Evolutionary conservation across 1,139 yeast genomes (phyloP).

Genomic region (Candida neerlandica): DNA sequence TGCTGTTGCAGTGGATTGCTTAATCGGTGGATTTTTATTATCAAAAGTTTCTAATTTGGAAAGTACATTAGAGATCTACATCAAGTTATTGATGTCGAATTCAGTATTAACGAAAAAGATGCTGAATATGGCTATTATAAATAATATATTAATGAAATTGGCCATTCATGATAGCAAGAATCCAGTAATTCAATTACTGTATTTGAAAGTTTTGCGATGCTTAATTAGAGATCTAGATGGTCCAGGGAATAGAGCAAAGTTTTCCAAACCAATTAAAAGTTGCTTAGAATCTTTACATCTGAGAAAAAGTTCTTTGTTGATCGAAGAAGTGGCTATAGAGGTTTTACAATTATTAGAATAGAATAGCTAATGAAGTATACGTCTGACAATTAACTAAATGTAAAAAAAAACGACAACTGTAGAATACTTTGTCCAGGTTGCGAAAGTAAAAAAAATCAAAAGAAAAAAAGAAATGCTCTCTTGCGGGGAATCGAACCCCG

Average conservation of each 20-base stretch:
- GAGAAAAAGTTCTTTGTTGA: conserved; percentile 35
- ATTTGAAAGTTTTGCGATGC: conserved; percentile 35
- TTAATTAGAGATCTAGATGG: conserved; percentile 19
- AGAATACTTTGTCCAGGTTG: background rate
- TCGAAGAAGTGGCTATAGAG: conserved; percentile 38
- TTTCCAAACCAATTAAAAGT: conserved; percentile 9
- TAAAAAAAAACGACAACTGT: background rate
- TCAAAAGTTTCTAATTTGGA: conserved; percentile 45
- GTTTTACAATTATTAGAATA: conserved; percentile 20
- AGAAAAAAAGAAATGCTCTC: conserved; percentile 1
- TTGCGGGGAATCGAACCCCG: conserved; percentile 6
- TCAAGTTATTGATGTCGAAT: conserved; percentile 33
- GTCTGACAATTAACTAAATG: background rate
- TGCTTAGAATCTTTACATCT: conserved; percentile 23
- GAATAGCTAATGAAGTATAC: conserved; percentile 3
- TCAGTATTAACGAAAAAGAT: conserved; percentile 24
- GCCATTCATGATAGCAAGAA: conserved; percentile 27
- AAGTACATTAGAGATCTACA: conserved; percentile 41
- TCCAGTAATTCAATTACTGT: conserved; percentile 41
- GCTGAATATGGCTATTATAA: conserved; percentile 30
- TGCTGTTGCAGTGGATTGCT: conserved; percentile 32
- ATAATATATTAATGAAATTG: conserved; percentile 33
- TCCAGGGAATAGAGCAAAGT: background rate
- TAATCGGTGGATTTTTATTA: conserved; percentile 43
- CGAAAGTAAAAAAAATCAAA: background rate